Evolutionary conservation across 2,329 filamentous ascomycete genomes (phyloP), one percentile per base, ranked within the genome.

Genomic region (Stemphylium vesicarium): DNA sequence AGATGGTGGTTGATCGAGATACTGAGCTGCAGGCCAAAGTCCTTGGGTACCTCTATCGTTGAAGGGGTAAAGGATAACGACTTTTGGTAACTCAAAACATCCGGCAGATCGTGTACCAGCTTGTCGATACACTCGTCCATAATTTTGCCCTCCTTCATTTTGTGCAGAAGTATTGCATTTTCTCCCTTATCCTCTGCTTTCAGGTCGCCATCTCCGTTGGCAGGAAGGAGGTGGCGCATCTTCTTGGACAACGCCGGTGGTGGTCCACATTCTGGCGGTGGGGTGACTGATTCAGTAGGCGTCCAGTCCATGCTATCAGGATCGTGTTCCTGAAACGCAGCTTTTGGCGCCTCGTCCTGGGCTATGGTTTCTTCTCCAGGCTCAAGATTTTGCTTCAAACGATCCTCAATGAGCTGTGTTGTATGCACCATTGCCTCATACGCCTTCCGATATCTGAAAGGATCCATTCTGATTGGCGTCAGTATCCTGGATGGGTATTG

Each of bases 1-100:
- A 75, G 64, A 53, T 75, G 73, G 40, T 75, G 73, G 38, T 75
- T 75, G 57, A 75, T 75, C 5, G 72, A 74, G 33, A 75, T 75
- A 46, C 70, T 73, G 11, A 75, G 50, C 49, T 75, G 73, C 18
- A 75, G 44, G 3, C 70, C 68, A 54, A 75, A 75, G 38, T 75
- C 73, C 38, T 70, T 75, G 0, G 73, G 72, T 1, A 75, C 73
- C 48, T 74, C 71, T 33, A 75, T 74, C 2, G 71, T 74, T 2
- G 72, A 75, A n/a, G 73, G 73, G 4, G 71, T 75, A 48, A 75
- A 75, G 0, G 71, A 68, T 0, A 66, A 50, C 1, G 71, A 66
- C 29, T 71, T 68, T 10, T 75, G 70, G 45, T 74, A 72, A 44
- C 59, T 75, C 36, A 75, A 56, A 18, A 75, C 66, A 49, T 74